Evolutionary conservation across 805 yeast species (phyloP).

Genomic region (Pichia cabralensis): DNA sequence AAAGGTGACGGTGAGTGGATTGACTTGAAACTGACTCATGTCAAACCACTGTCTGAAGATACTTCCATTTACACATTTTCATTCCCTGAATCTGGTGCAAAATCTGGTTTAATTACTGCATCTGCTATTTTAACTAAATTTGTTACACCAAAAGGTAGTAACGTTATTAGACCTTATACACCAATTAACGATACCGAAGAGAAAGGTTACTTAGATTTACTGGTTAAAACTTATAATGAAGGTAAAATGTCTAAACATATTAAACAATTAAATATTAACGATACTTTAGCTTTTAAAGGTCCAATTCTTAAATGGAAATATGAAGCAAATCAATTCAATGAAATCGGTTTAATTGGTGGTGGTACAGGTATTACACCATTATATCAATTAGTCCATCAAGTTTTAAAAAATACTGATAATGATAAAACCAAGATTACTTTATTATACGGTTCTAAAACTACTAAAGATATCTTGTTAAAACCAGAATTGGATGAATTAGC

Average conservation of each 20-base stretch:
- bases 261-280: slow-evolving; percentile 60
- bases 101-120: slow-evolving; percentile 70
- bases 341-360: slow-evolving; percentile 82
- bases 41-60: slow-evolving; percentile 45
- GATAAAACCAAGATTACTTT: slow-evolving; percentile 86
- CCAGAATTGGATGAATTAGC: slow-evolving; percentile 65
- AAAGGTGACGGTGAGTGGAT: slow-evolving; percentile 61
- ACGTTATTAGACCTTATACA: slow-evolving; percentile 83
- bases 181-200: slow-evolving; percentile 66
- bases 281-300: slow-evolving; percentile 85
- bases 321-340: slow-evolving; percentile 74
- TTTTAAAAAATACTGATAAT: slow-evolving; percentile 65
- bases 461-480: slow-evolving; percentile 74
- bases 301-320: slow-evolving; percentile 89
- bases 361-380: slow-evolving; percentile 97
- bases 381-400: slow-evolving; percentile 73
- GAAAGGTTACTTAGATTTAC: slow-evolving; percentile 68
- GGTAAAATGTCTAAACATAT: slow-evolving; percentile 81
- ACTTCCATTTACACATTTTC: slow-evolving; percentile 64
- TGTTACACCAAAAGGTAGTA: slow-evolving; percentile 73
- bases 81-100: slow-evolving; percentile 55
- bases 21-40: slow-evolving; percentile 47
- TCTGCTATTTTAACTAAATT: slow-evolving; percentile 74
- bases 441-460: slow-evolving; percentile 69
- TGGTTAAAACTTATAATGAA: slow-evolving; percentile 81